These are phyloP conservation scores for Boeremia exigua DNA, from an alignment of 2,329 filamentous ascomycete species.

Conservation along the genomic window DNA sequence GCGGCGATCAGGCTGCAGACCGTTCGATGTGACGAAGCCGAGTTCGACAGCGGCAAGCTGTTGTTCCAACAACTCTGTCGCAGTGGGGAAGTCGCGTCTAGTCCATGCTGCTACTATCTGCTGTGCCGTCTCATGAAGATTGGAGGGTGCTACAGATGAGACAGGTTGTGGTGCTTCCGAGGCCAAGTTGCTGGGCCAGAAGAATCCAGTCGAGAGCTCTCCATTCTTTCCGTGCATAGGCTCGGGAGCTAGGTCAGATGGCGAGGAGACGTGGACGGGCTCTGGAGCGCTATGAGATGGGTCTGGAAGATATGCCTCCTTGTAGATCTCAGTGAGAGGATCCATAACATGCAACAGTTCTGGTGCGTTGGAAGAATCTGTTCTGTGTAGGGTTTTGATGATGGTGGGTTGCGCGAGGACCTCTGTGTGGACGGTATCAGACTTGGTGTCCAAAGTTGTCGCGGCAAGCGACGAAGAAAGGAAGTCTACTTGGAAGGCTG, in stretches of 20 bases:
- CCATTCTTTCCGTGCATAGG: not conserved
- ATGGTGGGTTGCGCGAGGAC: not conserved
- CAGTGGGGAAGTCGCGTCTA: slow-evolving; percentile 25
- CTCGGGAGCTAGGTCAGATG: slow-evolving; percentile 2
- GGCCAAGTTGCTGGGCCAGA: not conserved
- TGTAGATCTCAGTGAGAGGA: not conserved
- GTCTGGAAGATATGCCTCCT: not conserved
- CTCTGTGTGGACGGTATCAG: not conserved
- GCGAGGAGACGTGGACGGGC: not conserved
- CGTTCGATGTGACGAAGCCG: slow-evolving; percentile 25
- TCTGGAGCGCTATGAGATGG: not conserved
- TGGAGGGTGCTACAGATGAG: not conserved
- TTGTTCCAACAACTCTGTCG: slow-evolving; percentile 29
- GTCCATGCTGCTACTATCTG: slow-evolving; percentile 1
- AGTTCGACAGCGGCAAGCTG: slow-evolving; percentile 36
- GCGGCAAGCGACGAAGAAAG: not conserved
- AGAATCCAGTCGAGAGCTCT: not conserved
- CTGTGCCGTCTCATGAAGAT: slow-evolving; percentile 1
- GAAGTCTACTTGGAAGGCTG: not conserved
- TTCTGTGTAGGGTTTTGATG: not conserved
- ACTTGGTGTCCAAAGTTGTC: not conserved
- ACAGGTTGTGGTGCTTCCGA: slow-evolving; percentile 3
- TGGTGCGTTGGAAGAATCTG: slow-evolving; percentile 8
- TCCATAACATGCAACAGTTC: not conserved
- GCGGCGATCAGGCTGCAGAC: slow-evolving; percentile 33